Base-by-base conservation (phyloP, 805 yeast genomes). In the Ogataea ganodermae region DNA sequence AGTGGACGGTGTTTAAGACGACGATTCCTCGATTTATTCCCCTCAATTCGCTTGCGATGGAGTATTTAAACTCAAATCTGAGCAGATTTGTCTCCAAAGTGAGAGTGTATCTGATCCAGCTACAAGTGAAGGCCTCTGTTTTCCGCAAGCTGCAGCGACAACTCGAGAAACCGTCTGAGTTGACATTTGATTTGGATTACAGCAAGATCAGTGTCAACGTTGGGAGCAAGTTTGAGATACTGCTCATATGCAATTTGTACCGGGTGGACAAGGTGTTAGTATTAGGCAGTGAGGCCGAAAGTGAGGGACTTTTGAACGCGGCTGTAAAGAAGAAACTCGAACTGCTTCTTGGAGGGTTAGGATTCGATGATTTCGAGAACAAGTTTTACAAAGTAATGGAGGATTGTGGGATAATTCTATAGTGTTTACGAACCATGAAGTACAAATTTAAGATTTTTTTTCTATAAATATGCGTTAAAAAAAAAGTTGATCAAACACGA, bases 21-120 rank as follows among this genome's bases (percentile, higher is more conserved):
- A 69, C 73, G 6, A 30, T 67, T 2, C 72, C 73, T 1, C 59
- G 53, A 18, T 68, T 59, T 44, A 47, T 69, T 14, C 66, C 68
- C 5, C 35, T 64, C 21, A 45, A 53, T 12, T 32, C 57, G 5
- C 30, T 65, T 3, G 61, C 66, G 1, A 10, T 27, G 1, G 49
- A 59, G 37, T 59, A 60, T 52, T 41, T 67, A 26, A 64, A 66
- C 41, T 18, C 23, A 3, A 55, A 63, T 41, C 14, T 66, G 26
- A 27, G 35, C 16, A 48, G 51, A 35, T 68, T 68, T 54, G 66
- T 57, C 1, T 35, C 45, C 5, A 51, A 52, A 16, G 52, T 68
- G 6, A 46, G 66, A n/a, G 44, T 50, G 13, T 57, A 57, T 31
- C 50, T 68, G 35, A 42, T 62, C 7, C 55, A 47, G n/a, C 33